Evolutionary conservation across 331 rosid species (phyloP), one percentile per base, ranked within the genome.

Genomic region (Quercus lobata): DNA sequence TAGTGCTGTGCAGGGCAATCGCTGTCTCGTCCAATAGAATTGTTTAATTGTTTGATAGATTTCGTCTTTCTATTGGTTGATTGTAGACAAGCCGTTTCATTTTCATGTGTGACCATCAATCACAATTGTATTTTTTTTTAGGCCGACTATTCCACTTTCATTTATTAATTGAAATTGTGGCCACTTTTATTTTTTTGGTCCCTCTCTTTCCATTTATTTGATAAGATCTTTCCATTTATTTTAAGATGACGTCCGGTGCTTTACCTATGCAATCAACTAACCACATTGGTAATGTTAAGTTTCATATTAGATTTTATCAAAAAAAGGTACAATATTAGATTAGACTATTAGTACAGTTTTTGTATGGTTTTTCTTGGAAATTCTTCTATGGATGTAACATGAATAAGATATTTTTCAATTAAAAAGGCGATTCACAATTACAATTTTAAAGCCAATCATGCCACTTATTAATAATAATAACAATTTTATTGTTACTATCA

Each of bases 121-220:
- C 46, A 41, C 46, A 2, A 8, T 10, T 14, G 53, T 68, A 24
- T 8, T 8, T 30, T 75, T n/a, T 57, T 29, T 30, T 52, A 9
- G 57, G 72, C 63, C 72, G 73, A 32, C 21, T 46, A 0, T 17
- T 7, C 52, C 12, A 25, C 75, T 46, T 57, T n/a, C 75, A 17
- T 62, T 7, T 65, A 57, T 75, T 44, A 49, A 10, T 49, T 49
- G 17, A 12, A 11, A 49, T 49, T 30, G 65, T 57, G 76, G 76
- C n/a, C 4, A 66, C 76, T 46, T 75, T 24, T 66, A 35, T 69
- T 63, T 69, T n/a, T 34, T 25, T 27, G 62, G 75, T 65, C 79
- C 16, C 80, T 69, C 57, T 74, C 83, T 29, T 53, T 29, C n/a
- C 3, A 2, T 15, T 35, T 9, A 25, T 34, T 63, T 37, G 46